Evolutionary conservation across 495 filamentous ascomycete species (phyloP).

Genomic region (Lophiotrema nucula): DNA sequence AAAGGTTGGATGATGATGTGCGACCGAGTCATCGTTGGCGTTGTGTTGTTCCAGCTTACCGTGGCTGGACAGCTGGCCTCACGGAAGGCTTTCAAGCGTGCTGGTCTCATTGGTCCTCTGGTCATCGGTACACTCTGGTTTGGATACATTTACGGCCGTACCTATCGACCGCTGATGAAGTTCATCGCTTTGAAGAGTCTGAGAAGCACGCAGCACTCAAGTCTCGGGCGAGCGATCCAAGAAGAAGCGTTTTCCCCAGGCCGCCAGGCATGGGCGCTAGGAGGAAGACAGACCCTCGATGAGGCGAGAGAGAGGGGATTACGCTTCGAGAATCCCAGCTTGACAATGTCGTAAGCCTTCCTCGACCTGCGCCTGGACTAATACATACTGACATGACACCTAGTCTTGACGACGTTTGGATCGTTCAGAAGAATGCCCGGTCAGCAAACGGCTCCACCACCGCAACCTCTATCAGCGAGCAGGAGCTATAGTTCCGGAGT

Average conservation of each 20-base stretch:
- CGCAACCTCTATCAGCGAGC: too few relatives aligned
- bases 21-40: slow-evolving; percentile 77
- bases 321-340: slow-evolving; percentile 71
- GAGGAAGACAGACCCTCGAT: slow-evolving; percentile 58
- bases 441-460: slow-evolving; percentile 24
- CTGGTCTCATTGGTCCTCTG: slow-evolving; percentile 72
- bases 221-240: slow-evolving; percentile 21
- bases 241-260: slow-evolving; percentile 16
- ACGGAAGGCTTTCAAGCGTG: slow-evolving; percentile 65
- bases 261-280: slow-evolving; percentile 5
- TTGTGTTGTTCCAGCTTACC: slow-evolving; percentile 83
- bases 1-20: slow-evolving; percentile 94
- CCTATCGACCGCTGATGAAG: slow-evolving; percentile 80
- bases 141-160: slow-evolving; percentile 67
- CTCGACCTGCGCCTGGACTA: neutral
- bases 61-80: slow-evolving; percentile 85
- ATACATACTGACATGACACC: slow-evolving; percentile 13
- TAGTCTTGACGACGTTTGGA: slow-evolving; percentile 43
- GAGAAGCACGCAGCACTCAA: slow-evolving; percentile 52
- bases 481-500: too few relatives aligned
- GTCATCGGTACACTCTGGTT: slow-evolving; percentile 81
- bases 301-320: slow-evolving; percentile 64
- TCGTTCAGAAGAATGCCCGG: slow-evolving; percentile 36
- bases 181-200: slow-evolving; percentile 92
- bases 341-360: slow-evolving; percentile 59